Percentiles rank a stretch among this genome's conserved stretches.
Conservation (phyloP, 2,329 filamentous ascomycete genomes). For the Colletotrichum sp. region DNA sequence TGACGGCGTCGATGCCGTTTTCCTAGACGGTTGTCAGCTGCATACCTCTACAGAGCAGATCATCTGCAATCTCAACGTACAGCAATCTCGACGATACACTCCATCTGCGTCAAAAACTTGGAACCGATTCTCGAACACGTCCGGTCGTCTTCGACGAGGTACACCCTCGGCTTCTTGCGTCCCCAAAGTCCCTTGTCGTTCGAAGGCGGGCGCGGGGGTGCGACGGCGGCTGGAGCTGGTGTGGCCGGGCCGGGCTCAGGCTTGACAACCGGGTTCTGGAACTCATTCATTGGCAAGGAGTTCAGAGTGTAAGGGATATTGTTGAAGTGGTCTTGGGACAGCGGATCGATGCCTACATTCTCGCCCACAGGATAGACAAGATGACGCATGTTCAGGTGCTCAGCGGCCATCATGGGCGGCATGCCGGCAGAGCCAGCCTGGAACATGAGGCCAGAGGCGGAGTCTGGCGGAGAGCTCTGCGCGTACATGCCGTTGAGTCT, state of each 20-base stretch:
- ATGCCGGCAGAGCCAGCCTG: constrained; percentile 42
- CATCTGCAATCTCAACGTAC: constrained; percentile 49
- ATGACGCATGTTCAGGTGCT: constrained; percentile 62
- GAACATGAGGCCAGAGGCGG: constrained; percentile 61
- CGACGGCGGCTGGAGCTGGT: constrained; percentile 18
- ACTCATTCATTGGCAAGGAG: constrained; percentile 60
- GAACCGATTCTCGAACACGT: constrained; percentile 72
- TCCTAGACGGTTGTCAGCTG: constrained; percentile 24
- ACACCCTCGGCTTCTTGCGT: constrained; percentile 73
- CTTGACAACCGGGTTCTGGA: constrained; percentile 30
- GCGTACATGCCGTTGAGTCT: constrained; percentile 60
- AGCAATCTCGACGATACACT: constrained; percentile 71
- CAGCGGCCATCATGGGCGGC: constrained; percentile 54
- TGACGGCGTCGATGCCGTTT: constrained; percentile 91
- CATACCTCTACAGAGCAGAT: not conserved
- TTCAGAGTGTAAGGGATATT: constrained; percentile 84
- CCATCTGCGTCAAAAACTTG: constrained; percentile 70
- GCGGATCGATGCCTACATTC: constrained; percentile 91
- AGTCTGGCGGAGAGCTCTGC: constrained; percentile 57
- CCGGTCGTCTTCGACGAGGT: constrained; percentile 86
- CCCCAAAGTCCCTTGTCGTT: constrained; percentile 59
- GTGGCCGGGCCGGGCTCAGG: constrained; percentile 18
- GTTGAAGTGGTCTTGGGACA: constrained; percentile 91
- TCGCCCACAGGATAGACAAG: constrained; percentile 92
- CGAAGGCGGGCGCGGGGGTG: constrained; percentile 32